Evolutionary conservation across 805 yeast genomes (phyloP).

Genomic region (Metahyphopichia silvanorum): DNA sequence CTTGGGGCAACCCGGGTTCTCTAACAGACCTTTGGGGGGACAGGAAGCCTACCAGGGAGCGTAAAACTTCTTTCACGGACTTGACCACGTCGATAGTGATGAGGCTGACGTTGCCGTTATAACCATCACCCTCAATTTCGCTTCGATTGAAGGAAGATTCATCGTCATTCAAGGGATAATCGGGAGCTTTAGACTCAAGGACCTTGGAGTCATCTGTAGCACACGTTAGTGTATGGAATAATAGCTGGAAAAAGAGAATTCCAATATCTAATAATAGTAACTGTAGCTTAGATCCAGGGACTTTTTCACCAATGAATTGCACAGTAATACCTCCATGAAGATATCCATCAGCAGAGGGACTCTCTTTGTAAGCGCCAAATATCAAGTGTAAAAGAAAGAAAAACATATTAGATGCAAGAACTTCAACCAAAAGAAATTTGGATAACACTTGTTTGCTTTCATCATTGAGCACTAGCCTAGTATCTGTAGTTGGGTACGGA

Average conservation of each 20-base stretch:
- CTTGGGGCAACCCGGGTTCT: background rate
- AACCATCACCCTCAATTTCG: conserved; percentile 32
- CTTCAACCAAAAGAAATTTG: conserved; percentile 21
- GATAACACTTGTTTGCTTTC: conserved; percentile 23
- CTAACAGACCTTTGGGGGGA: conserved; percentile 2
- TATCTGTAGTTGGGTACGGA: conserved; percentile 20
- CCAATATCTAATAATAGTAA: conserved; percentile 24
- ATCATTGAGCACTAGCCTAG: conserved; percentile 14
- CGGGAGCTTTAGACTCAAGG: conserved; percentile 10
- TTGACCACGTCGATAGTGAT: conserved; percentile 22
- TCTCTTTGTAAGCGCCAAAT: conserved; percentile 19
- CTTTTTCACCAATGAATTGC: conserved; percentile 38
- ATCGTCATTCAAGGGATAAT: conserved; percentile 2
- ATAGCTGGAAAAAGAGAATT: conserved; percentile 23
- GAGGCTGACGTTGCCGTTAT: conserved; percentile 34
- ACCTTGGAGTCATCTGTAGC: conserved; percentile 28
- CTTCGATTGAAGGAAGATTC: conserved; percentile 11
- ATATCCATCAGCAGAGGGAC: conserved; percentile 12
- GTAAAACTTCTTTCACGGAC: conserved; percentile 10
- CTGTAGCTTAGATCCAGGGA: conserved; percentile 22
- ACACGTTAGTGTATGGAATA: conserved; percentile 31
- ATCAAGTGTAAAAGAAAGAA: conserved; percentile 25
- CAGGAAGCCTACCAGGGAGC: conserved; percentile 7
- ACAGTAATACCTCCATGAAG: conserved; percentile 33
- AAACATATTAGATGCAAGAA: conserved; percentile 19